Conservation (phyloP, 2,329 filamentous ascomycete species). For the Aspergillus sp. region DNA sequence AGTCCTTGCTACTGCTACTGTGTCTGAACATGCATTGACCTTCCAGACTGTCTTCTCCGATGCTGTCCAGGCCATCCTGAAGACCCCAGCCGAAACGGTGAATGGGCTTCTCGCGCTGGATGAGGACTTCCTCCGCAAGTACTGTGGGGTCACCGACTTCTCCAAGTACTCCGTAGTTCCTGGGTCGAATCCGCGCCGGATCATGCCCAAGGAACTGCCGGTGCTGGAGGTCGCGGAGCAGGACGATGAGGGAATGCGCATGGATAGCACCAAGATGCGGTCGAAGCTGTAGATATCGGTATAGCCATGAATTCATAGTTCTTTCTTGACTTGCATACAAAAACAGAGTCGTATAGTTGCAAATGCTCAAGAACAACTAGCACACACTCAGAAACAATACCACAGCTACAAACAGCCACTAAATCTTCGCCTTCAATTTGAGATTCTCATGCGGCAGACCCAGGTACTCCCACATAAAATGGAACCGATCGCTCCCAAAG, state of each 20-base stretch:
- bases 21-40: constrained; percentile 1
- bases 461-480: constrained; percentile 66
- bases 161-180: constrained; percentile 68
- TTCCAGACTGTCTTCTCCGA: constrained; percentile 70
- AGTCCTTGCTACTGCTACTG: constrained; percentile 10
- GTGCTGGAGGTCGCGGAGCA: constrained; percentile 73
- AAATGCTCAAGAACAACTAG: not conserved
- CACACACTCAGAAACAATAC: too few species aligned
- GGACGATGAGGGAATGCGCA: constrained; percentile 71
- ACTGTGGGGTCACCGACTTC: constrained; percentile 68
- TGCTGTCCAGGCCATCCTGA: constrained; percentile 71
- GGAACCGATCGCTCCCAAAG: constrained; percentile 71
- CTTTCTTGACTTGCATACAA: not conserved
- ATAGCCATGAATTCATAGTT: too few species aligned
- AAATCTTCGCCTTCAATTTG: constrained; percentile 15
- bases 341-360: not conserved
- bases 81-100: constrained; percentile 57
- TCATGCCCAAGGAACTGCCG: constrained; percentile 73
- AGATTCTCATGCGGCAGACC: constrained; percentile 47
- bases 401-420: not conserved
- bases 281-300: constrained; percentile 21
- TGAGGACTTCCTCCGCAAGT: constrained; percentile 72
- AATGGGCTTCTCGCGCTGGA: constrained; percentile 74
- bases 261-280: constrained; percentile 60
- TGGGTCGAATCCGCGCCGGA: constrained; percentile 64